Evolutionary conservation across 257 asterid genomes (phyloP).

Genomic region (Ocimum tenuiflorum): DNA sequence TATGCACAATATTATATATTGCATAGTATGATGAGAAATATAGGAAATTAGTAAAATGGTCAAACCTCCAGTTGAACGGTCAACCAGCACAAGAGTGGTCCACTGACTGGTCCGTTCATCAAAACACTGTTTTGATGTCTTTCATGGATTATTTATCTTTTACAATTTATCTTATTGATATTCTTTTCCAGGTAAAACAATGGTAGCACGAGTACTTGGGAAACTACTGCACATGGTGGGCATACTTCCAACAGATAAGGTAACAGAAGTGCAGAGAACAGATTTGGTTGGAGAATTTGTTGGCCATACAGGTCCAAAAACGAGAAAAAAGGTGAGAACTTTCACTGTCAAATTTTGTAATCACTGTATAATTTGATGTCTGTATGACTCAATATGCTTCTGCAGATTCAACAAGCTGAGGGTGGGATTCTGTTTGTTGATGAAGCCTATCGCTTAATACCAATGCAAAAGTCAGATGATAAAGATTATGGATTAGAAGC

Average conservation of each 20-base stretch:
- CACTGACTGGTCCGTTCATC: not conserved
- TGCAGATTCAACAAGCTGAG: conserved; percentile 77
- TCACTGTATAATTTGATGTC: not conserved
- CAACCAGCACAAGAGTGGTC: not conserved
- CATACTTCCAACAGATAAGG: conserved; percentile 67
- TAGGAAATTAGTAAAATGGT: not conserved
- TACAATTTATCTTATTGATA: not conserved
- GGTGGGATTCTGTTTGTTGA: conserved; percentile 93
- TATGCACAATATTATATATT: too few species aligned
- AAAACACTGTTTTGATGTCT: not conserved
- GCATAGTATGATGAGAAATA: not conserved
- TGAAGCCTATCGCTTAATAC: conserved; percentile 88
- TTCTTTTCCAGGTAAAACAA: conserved; percentile 60
- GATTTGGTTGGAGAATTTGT: conserved; percentile 85
- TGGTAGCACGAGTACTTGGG: conserved; percentile 81
- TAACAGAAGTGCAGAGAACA: conserved; percentile 90
- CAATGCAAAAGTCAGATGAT: conserved; percentile 72
- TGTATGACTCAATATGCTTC: not conserved
- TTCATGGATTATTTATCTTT: not conserved
- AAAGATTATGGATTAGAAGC: conserved; percentile 89
- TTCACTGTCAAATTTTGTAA: not conserved
- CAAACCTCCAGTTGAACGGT: not conserved
- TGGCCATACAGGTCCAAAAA: conserved; percentile 80
- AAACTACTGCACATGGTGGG: conserved; percentile 82
- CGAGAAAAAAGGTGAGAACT: conserved; percentile 60